These are phyloP conservation scores for Tulasnella sp. DNA, from an alignment of 768 basidiomycete species.

Conservation along the genomic window DNA sequence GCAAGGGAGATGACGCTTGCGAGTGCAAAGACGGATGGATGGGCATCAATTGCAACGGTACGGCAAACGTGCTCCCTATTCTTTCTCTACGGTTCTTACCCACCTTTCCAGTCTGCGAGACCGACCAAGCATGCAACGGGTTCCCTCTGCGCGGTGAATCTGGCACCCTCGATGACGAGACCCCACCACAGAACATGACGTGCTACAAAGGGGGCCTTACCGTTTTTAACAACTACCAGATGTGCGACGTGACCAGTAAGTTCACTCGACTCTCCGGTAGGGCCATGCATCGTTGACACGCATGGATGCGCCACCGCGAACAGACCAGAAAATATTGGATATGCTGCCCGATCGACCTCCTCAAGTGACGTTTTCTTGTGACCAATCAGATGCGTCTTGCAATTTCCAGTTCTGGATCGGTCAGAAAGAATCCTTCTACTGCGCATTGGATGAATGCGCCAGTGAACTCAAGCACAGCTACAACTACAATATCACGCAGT, in stretches of 20 bases:
- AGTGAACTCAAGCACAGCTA: constrained; percentile 38
- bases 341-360: constrained; percentile 83
- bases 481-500: constrained; percentile 58
- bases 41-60: constrained; percentile 96
- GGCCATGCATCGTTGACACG: no score
- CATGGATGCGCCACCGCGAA: background rate
- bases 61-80: constrained; percentile 20
- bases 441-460: constrained; percentile 61
- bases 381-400: constrained; percentile 48
- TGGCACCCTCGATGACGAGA: constrained; percentile 27
- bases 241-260: constrained; percentile 97
- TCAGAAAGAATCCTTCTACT: constrained; percentile 90
- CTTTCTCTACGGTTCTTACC: background rate
- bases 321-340: constrained; percentile 91
- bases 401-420: constrained; percentile 99
- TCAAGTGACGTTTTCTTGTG: constrained; percentile 94
- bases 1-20: constrained; percentile 64
- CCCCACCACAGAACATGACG: constrained; percentile 52
- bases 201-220: constrained; percentile 91
- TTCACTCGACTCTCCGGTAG: constrained; percentile 15
- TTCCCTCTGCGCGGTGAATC: constrained; percentile 49
- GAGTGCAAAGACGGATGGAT: constrained; percentile 91
- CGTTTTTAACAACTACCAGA: constrained; percentile 91
- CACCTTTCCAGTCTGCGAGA: constrained; percentile 59
- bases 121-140: constrained; percentile 60